Conservation (phyloP, 73 alveolate species). For the Breviolum minutum region DNA sequence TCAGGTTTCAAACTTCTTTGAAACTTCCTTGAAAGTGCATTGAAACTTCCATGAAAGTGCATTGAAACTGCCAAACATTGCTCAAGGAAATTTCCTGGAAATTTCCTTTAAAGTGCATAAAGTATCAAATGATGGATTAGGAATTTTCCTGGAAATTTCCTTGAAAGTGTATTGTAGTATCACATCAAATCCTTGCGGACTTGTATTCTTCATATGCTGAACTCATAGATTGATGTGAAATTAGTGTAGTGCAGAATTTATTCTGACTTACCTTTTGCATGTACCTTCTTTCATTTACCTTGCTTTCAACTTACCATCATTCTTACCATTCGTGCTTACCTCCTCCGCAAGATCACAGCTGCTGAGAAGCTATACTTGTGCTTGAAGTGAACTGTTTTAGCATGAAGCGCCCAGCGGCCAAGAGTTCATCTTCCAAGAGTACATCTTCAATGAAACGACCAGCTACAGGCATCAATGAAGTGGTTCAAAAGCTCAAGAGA, state of each 20-base stretch:
- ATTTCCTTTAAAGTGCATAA: background rate
- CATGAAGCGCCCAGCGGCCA: conserved; percentile 19
- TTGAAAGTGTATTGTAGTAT: background rate
- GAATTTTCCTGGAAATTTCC: background rate
- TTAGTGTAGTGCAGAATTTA: too few relatives aligned
- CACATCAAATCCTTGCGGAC: background rate
- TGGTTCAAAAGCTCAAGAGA: background rate
- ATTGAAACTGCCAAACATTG: too few relatives aligned
- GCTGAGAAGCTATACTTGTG: background rate
- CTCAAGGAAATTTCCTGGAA: too few relatives aligned
- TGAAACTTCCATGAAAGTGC: background rate
- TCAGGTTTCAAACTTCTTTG: background rate
- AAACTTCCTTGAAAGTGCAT: background rate
- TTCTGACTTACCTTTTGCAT: too few relatives aligned
- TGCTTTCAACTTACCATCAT: background rate
- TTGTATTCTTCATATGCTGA: too few relatives aligned
- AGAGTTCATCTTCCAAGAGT: too few relatives aligned
- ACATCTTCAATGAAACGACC: background rate
- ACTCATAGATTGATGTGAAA: too few relatives aligned
- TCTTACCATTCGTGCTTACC: background rate
- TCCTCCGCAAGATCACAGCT: background rate
- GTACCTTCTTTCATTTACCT: background rate
- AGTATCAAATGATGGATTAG: background rate
- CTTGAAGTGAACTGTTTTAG: background rate
- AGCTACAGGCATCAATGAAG: background rate